phyloP scores from a whole-genome alignment of 495 filamentous ascomycete species.

The Neurospora sp. region DNA sequence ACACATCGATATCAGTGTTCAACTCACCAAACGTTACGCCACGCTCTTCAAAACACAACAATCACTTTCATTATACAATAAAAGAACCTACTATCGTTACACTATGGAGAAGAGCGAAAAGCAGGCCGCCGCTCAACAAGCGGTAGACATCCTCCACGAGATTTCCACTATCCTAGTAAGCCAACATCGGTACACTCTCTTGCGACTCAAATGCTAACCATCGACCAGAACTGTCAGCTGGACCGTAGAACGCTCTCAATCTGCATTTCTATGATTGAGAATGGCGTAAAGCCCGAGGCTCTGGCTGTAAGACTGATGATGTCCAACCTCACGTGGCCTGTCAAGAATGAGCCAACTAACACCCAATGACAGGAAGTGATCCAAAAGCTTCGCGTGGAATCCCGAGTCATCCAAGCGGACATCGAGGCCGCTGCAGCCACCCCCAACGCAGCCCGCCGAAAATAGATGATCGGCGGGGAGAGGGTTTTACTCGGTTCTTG shows the following conservation, averaged over 20 bases:
- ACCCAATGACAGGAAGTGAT: background rate
- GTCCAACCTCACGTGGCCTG: background rate
- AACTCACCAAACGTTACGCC: background rate
- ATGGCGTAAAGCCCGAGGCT: slow-evolving; percentile 93
- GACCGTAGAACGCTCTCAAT: slow-evolving; percentile 83
- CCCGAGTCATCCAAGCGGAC: background rate
- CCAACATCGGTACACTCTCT: background rate
- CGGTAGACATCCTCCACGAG: slow-evolving; percentile 91
- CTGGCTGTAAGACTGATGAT: slow-evolving; percentile 57
- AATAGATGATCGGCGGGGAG: background rate
- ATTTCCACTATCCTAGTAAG: slow-evolving; percentile 78
- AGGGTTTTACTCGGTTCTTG: background rate
- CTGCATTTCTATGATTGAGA: slow-evolving; percentile 93
- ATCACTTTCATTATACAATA: background rate
- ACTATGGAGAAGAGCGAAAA: slow-evolving; percentile 43
- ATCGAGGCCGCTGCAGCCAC: background rate
- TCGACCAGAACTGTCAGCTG: slow-evolving; percentile 73
- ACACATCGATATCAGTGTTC: background rate
- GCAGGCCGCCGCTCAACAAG: slow-evolving; percentile 84
- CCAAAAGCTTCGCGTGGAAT: background rate
- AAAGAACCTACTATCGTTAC: background rate
- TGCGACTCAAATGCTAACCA: background rate
- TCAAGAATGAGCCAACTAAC: background rate
- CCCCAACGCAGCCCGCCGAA: background rate
- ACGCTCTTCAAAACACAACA: background rate